Evolutionary conservation across 768 basidiomycete genomes (phyloP).

Genomic region (Termitomyces sp.): DNA sequence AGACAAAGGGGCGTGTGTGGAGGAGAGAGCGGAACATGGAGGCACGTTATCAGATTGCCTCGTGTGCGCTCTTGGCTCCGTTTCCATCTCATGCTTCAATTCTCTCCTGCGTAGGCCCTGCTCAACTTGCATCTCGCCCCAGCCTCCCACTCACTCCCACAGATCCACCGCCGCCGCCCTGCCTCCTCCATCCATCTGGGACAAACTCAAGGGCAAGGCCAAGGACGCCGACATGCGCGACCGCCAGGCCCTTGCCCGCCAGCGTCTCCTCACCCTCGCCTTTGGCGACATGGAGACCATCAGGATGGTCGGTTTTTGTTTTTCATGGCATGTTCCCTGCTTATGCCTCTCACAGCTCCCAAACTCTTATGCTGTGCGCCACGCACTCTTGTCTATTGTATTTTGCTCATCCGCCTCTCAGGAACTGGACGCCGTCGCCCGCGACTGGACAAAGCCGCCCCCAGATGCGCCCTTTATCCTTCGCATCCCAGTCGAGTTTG

Average conservation of each 20-base stretch:
- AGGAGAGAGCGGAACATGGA: conserved; percentile 18
- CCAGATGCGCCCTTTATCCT: conserved; percentile 72
- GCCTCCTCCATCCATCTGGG: conserved; percentile 51
- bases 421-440: conserved; percentile 78
- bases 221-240: conserved; percentile 62
- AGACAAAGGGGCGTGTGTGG: conserved; percentile 32
- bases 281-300: conserved; percentile 87
- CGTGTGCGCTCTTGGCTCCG: conserved; percentile 44
- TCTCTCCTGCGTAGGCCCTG: conserved; percentile 69
- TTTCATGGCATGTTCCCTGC: conserved; percentile 4
- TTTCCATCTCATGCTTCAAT: conserved; percentile 50
- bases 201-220: conserved; percentile 67
- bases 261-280: conserved; percentile 74
- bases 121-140: conserved; percentile 24
- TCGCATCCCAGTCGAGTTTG: conserved; percentile 84
- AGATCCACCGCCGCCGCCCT: conserved; percentile 66
- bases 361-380: conserved; percentile 54
- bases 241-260: conserved; percentile 67
- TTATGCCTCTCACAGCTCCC: conserved; percentile 49
- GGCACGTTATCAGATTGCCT: conserved; percentile 34
- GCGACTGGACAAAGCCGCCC: conserved; percentile 85
- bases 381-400: neutral
- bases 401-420: conserved; percentile 22
- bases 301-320: conserved; percentile 45
- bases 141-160: conserved; percentile 19